phyloP scores from a whole-genome alignment of 164 flowering plant species.

The Pachysandra terminalis region DNA sequence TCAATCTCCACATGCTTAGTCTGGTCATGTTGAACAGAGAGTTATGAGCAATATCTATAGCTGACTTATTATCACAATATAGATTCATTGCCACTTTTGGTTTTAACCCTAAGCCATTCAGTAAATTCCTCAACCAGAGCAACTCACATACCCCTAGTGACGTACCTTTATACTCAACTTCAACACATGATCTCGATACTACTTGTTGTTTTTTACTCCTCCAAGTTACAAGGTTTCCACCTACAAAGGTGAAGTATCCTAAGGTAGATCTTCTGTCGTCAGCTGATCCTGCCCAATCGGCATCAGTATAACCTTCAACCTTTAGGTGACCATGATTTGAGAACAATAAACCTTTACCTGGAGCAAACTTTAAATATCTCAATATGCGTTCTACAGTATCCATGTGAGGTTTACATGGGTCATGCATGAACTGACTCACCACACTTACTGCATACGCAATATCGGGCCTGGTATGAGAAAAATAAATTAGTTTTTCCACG shows the following conservation, averaged over 20 bases:
- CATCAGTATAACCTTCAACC: background rate
- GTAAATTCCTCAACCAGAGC: background rate
- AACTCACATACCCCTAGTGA: constrained; percentile 1
- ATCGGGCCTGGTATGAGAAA: constrained; percentile 5
- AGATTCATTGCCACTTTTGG: background rate
- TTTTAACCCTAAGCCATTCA: background rate
- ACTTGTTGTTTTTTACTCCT: background rate
- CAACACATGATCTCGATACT: background rate
- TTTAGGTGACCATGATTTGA: background rate
- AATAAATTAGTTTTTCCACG: constrained; percentile 2
- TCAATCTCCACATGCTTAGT: background rate
- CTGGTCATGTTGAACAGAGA: background rate
- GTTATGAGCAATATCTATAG: background rate
- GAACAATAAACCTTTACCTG: background rate
- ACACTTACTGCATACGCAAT: constrained; percentile 11
- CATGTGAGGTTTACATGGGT: constrained; percentile 6
- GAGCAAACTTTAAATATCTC: background rate
- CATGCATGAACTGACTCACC: constrained; percentile 2
- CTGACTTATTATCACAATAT: background rate
- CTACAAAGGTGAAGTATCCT: background rate
- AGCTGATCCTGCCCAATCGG: background rate
- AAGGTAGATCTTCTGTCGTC: background rate
- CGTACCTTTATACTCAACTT: background rate
- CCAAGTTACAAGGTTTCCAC: background rate
- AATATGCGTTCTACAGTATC: constrained; percentile 4